These are phyloP conservation scores for Penicillium rolfsii DNA, from an alignment of 2,329 filamentous ascomycete genomes.

Conservation along the genomic window DNA sequence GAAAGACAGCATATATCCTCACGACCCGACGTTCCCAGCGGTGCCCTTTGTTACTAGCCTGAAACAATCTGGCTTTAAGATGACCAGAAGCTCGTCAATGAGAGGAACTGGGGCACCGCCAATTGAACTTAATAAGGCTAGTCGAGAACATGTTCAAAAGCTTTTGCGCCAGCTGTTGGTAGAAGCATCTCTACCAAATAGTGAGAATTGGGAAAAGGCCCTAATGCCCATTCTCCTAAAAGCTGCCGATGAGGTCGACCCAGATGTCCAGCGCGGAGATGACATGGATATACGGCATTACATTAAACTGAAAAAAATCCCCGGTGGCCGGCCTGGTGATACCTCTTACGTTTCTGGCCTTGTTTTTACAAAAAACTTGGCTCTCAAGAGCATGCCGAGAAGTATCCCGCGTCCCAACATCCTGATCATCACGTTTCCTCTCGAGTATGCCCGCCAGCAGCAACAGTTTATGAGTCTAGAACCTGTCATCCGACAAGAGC, in stretches of 20 bases:
- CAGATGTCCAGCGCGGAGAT: conserved; percentile 85
- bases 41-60: conserved; percentile 48
- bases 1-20: conserved; percentile 57
- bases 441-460: conserved; percentile 92
- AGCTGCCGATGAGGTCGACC: conserved; percentile 92
- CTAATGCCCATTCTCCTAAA: conserved; percentile 86
- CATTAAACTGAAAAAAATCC: conserved; percentile 95
- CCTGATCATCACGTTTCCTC: conserved; percentile 88
- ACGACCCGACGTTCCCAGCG: conserved; percentile 39
- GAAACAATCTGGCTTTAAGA: conserved; percentile 48
- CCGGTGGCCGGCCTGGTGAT: conserved; percentile 84
- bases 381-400: conserved; percentile 92
- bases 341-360: conserved; percentile 96
- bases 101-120: conserved; percentile 72
- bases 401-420: conserved; percentile 83
- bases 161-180: conserved; percentile 80
- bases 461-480: conserved; percentile 98
- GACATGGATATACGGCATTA: conserved; percentile 98
- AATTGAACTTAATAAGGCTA: conserved; percentile 84
- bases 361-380: conserved; percentile 96
- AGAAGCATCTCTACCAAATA: conserved; percentile 73
- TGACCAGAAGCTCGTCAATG: conserved; percentile 82
- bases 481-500: conserved; percentile 94
- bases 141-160: conserved; percentile 83
- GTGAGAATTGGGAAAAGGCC: conserved; percentile 82